A percentile compares a stretch with the other conserved stretches of the same genome.
phyloP scores from a whole-genome alignment of 2,329 filamentous ascomycete genomes.

The Pyrenophora teres region DNA sequence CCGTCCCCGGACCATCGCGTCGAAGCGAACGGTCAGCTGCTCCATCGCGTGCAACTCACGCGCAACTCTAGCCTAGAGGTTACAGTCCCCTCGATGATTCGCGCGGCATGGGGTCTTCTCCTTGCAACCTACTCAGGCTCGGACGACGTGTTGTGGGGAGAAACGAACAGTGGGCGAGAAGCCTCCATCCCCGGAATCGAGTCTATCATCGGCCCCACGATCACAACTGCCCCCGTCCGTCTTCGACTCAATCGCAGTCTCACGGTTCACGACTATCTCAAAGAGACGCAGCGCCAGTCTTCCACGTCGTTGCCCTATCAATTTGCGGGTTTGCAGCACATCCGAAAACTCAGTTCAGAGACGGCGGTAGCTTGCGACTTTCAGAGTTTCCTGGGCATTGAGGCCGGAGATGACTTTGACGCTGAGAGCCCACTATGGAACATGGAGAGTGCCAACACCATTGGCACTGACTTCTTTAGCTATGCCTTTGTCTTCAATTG shows the following conservation, averaged over 20 bases:
- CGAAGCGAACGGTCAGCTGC: constrained; percentile 34
- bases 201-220: constrained; percentile 48
- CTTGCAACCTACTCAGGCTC: constrained; percentile 53
- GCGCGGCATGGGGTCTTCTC: constrained; percentile 54
- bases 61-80: constrained; percentile 31
- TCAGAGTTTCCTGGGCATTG: constrained; percentile 54
- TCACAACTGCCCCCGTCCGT: constrained; percentile 51
- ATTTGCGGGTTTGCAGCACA: constrained; percentile 55
- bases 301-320: constrained; percentile 39
- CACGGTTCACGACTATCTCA: constrained; percentile 33
- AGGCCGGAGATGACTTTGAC: constrained; percentile 37
- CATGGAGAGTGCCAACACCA: constrained; percentile 38
- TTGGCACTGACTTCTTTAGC: constrained; percentile 45
- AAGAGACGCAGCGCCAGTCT: constrained; percentile 35
- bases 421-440: constrained; percentile 37
- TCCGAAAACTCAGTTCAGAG: constrained; percentile 46
- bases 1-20: constrained; percentile 39
- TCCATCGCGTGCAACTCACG: constrained; percentile 24
- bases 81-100: constrained; percentile 47
- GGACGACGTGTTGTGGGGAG: constrained; percentile 56
- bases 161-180: constrained; percentile 46
- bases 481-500: constrained; percentile 44
- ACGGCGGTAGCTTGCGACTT: constrained; percentile 53
- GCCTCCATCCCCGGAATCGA: constrained; percentile 43
- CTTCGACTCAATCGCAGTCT: constrained; percentile 45